Evolutionary conservation across 2,329 filamentous ascomycete species (phyloP), one percentile per base, ranked within the genome.

Genomic region (Exserohilum rostratum): DNA sequence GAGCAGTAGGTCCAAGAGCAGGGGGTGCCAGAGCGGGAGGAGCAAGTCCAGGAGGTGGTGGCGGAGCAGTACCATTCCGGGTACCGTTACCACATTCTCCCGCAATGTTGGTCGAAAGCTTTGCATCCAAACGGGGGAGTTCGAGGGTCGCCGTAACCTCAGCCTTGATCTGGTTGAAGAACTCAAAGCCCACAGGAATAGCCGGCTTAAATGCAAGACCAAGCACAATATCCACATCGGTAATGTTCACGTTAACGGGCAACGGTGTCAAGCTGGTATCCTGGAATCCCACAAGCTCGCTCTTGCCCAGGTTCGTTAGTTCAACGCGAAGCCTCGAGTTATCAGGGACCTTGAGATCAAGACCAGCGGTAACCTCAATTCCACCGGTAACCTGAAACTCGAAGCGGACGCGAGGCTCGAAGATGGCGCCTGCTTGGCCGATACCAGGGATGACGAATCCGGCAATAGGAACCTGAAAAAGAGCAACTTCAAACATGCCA

Each of bases 161-260:
- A 22, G 66, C 68, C 12, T 61, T 65, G 6, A 71, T 52, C 34
- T 65, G 55, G 37, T 67, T 58, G 39, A 68, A 51, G 55, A 77
- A 73, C 25, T 67, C 58, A 55, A 76, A 74, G 11, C 69, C 72
- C 18, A 76, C 65, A 6, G 73, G 71, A 27, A 77, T 67, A 30
- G 65, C 61, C 4, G 74, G 74, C 15, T 58, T 54, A 51, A 76
- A 74, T 4, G 65, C 70, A 15, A 68, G 53, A 35, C 64, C 60
- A 17, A 76, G 55, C 22, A 64, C 55, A 27, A 74, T 57, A 12
- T 70, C 57, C 27, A 70, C 49, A 33, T 69, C 62, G 12, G 67
- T 66, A 31, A 66, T 46, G 39, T 68, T 62, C 20, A 69, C 64
- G 37, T 59, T 64, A 62, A 76, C 72, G 5, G 74, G 74, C 17